phyloP scores from a whole-genome alignment of 2,329 filamentous ascomycete species.

The Triangularia setosa region DNA sequence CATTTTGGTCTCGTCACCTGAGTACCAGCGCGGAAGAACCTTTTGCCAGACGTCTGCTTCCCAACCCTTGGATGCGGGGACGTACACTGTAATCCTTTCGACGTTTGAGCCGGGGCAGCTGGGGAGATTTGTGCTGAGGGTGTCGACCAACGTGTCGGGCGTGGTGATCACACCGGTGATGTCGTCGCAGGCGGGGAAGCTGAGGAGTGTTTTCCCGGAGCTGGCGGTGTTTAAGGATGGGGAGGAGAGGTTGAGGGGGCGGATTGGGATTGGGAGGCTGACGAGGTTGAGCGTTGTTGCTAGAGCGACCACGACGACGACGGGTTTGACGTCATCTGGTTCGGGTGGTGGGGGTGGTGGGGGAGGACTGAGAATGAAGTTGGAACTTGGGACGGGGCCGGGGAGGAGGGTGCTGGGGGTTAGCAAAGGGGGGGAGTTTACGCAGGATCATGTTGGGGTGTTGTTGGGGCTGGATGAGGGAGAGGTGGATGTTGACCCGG shows the following conservation, averaged over 20 bases:
- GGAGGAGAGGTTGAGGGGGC: slow-evolving; percentile 38
- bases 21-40: slow-evolving; percentile 79
- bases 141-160: slow-evolving; percentile 59
- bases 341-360: background rate
- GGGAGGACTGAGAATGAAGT: slow-evolving; percentile 57
- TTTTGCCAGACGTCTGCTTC: slow-evolving; percentile 51
- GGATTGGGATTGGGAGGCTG: slow-evolving; percentile 44
- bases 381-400: slow-evolving; percentile 70
- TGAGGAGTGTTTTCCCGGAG: slow-evolving; percentile 49
- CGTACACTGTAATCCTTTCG: slow-evolving; percentile 84
- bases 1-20: slow-evolving; percentile 77
- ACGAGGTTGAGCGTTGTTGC: slow-evolving; percentile 46
- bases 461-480: slow-evolving; percentile 63
- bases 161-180: slow-evolving; percentile 58
- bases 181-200: slow-evolving; percentile 69
- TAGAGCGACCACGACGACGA: background rate
- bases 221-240: slow-evolving; percentile 40
- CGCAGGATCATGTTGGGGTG: slow-evolving; percentile 54
- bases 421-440: slow-evolving; percentile 70
- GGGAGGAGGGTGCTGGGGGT: slow-evolving; percentile 61
- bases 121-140: slow-evolving; percentile 68
- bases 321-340: slow-evolving; percentile 23
- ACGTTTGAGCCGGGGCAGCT: slow-evolving; percentile 81
- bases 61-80: slow-evolving; percentile 59
- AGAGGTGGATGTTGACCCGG: slow-evolving; percentile 71